phyloP scores from a whole-genome alignment of 257 asterid species.

The Scutellaria barbata region DNA sequence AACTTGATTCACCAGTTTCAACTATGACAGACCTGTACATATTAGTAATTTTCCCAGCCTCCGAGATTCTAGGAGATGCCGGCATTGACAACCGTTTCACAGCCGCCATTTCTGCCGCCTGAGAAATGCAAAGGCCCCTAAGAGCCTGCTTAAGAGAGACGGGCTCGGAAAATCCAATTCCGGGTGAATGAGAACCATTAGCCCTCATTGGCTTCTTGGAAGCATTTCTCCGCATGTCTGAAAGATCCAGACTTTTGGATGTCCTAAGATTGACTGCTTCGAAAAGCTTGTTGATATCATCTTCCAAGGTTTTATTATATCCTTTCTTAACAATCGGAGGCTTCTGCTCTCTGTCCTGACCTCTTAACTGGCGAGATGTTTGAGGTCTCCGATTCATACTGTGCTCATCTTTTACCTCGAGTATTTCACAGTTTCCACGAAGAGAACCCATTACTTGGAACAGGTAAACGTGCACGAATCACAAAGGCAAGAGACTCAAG shows the following conservation, averaged over 20 bases:
- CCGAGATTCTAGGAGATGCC: slow-evolving; percentile 75
- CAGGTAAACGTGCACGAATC: background rate
- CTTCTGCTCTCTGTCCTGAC: slow-evolving; percentile 38
- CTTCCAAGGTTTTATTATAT: slow-evolving; percentile 41
- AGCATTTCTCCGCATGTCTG: slow-evolving; percentile 47
- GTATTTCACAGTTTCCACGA: slow-evolving; percentile 67
- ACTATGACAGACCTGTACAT: slow-evolving; percentile 56
- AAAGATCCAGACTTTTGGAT: slow-evolving; percentile 49
- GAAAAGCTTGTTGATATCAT: slow-evolving; percentile 60
- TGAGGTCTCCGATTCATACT: slow-evolving; percentile 34
- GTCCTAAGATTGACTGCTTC: slow-evolving; percentile 55
- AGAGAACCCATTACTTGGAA: slow-evolving; percentile 59
- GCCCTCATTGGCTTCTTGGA: slow-evolving; percentile 79
- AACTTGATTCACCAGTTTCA: slow-evolving; percentile 53
- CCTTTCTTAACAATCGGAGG: slow-evolving; percentile 47
- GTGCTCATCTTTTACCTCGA: slow-evolving; percentile 56
- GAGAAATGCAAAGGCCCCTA: slow-evolving; percentile 93
- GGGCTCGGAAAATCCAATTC: slow-evolving; percentile 88
- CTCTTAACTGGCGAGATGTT: slow-evolving; percentile 29
- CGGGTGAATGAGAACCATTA: slow-evolving; percentile 68
- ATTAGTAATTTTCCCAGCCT: slow-evolving; percentile 56
- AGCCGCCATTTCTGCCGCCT: slow-evolving; percentile 94
- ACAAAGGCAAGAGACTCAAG: background rate
- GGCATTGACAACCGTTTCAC: slow-evolving; percentile 68
- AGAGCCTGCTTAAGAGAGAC: slow-evolving; percentile 88